Conservation (phyloP, 805 yeast species). For the Geotrichum ghanense region DNA sequence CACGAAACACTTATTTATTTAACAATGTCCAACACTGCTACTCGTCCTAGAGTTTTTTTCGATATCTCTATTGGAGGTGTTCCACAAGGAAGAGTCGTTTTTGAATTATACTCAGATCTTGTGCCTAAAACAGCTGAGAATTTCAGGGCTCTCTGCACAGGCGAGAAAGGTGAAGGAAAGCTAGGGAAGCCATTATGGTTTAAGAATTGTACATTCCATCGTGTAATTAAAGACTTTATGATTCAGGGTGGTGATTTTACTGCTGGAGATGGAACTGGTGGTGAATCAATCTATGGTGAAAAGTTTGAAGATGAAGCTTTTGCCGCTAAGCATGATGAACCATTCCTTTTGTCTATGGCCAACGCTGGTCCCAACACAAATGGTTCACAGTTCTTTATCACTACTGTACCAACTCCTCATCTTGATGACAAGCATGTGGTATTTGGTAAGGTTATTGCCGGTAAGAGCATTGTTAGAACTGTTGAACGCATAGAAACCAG, state of each 20-base stretch:
- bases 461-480: constrained; percentile 68
- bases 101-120: constrained; percentile 45
- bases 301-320: constrained; percentile 89
- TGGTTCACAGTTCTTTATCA: constrained; percentile 91
- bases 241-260: constrained; percentile 93
- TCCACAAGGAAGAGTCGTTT: constrained; percentile 56
- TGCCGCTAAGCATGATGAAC: constrained; percentile 60
- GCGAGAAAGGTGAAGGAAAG: constrained; percentile 60
- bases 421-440: constrained; percentile 94
- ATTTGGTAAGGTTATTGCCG: constrained; percentile 78
- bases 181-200: constrained; percentile 59
- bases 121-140: constrained; percentile 88
- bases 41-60: constrained; percentile 51
- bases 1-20: background rate
- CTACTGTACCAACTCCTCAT: constrained; percentile 89
- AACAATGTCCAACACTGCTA: background rate
- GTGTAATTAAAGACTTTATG: constrained; percentile 81
- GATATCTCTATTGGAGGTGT: constrained; percentile 57
- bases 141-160: constrained; percentile 80
- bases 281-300: constrained; percentile 74
- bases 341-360: constrained; percentile 91
- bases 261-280: constrained; percentile 63
- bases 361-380: constrained; percentile 93
- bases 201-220: constrained; percentile 84
- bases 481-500: constrained; percentile 64